Evolutionary conservation across 495 filamentous ascomycete genomes (phyloP).

Genomic region (Penicillium silybi): DNA sequence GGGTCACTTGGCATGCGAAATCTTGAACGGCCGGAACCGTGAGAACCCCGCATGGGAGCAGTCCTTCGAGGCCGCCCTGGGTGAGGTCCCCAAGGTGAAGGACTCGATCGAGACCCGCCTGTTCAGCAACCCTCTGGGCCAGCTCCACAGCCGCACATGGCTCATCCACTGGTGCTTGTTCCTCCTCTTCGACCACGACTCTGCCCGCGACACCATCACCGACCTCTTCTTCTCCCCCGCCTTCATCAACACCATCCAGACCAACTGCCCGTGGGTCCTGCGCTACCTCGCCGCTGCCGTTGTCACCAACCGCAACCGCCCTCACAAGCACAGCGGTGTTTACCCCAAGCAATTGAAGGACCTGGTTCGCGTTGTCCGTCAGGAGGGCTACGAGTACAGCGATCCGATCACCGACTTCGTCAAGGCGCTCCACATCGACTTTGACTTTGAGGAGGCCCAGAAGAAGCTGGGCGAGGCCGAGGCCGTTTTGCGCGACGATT

Average conservation of each 20-base stretch:
- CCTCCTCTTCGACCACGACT: constrained; percentile 97
- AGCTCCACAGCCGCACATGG: constrained; percentile 93
- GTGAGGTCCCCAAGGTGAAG: constrained; percentile 90
- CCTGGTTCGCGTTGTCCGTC: constrained; percentile 85
- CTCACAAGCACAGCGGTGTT: constrained; percentile 68
- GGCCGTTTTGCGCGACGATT: constrained; percentile 86
- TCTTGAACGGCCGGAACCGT: constrained; percentile 65
- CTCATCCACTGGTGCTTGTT: constrained; percentile 98
- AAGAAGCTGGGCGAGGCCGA: constrained; percentile 86
- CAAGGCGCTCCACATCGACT: constrained; percentile 93
- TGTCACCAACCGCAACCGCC: constrained; percentile 87
- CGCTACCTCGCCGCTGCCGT: constrained; percentile 93
- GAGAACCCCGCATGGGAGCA: constrained; percentile 60
- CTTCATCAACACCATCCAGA: constrained; percentile 99
- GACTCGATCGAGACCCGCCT: constrained; percentile 87
- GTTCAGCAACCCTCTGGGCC: constrained; percentile 91
- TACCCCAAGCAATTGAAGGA: constrained; percentile 99
- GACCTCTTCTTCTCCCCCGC: constrained; percentile 94
- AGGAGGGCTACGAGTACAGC: constrained; percentile 95
- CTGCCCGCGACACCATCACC: constrained; percentile 82
- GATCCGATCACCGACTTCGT: constrained; percentile 96
- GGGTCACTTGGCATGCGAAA: constrained; percentile 94
- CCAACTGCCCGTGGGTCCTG: constrained; percentile 93
- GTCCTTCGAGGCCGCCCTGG: constrained; percentile 58
- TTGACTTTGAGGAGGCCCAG: constrained; percentile 98